A percentile compares a stretch with the other conserved stretches of the same genome.
Evolutionary conservation across 2,329 filamentous ascomycete species (phyloP).

Genomic region (Akanthomyces lecanii): DNA sequence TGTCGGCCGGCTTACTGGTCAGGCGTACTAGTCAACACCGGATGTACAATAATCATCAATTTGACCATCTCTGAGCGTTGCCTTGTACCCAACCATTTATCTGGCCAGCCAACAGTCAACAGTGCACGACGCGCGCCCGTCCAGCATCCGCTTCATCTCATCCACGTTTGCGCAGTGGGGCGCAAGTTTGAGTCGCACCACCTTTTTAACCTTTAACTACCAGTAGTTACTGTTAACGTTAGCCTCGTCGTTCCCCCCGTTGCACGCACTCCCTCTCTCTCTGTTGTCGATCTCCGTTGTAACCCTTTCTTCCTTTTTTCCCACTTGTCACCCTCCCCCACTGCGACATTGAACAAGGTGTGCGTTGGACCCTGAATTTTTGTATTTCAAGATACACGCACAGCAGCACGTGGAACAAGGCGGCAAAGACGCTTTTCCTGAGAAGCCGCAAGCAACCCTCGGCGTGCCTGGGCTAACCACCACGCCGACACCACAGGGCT

Average conservation of each 20-base stretch:
- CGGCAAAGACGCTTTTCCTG: neutral
- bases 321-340: neutral
- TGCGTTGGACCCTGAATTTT: neutral
- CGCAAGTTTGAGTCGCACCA: slow-evolving; percentile 7
- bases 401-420: neutral
- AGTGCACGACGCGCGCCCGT: neutral
- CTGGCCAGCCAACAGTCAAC: neutral
- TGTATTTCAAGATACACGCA: neutral
- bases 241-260: neutral
- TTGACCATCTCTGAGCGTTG: too few species aligned
- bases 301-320: slow-evolving; percentile 1
- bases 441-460: neutral
- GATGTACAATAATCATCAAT: too few species aligned
- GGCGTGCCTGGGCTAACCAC: neutral
- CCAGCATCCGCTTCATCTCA: neutral
- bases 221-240: neutral
- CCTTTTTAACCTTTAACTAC: neutral
- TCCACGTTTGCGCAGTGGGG: slow-evolving; percentile 3
- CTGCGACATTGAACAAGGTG: slow-evolving; percentile 2
- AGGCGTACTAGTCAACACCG: neutral
- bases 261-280: neutral
- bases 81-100: neutral
- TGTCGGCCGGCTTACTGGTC: too few species aligned
- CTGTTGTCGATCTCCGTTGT: slow-evolving; percentile 4
- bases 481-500: neutral